A percentile compares a stretch with the other conserved stretches of the same genome.
These are phyloP conservation scores for Corymbia maculata DNA, from an alignment of 345 rosid genomes.

Conservation along the genomic window DNA sequence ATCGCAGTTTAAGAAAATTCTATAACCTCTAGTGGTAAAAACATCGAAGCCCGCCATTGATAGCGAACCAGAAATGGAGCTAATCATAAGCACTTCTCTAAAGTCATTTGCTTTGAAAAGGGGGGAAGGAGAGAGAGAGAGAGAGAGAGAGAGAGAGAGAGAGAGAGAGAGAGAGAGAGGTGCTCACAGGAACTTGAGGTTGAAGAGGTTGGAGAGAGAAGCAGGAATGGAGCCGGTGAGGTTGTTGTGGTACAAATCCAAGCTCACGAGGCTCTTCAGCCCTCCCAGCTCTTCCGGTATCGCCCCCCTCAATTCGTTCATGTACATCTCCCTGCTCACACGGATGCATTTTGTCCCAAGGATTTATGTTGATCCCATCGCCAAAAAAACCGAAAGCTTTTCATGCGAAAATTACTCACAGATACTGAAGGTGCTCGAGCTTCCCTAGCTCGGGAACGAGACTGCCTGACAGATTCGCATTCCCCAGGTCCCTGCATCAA, in stretches of 20 bases:
- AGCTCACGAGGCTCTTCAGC: constrained; percentile 47
- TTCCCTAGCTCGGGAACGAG: constrained; percentile 61
- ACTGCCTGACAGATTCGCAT: constrained; percentile 51
- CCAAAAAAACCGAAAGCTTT: not conserved
- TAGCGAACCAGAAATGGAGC: not conserved
- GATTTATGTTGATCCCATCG: not conserved
- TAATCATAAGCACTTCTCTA: not conserved
- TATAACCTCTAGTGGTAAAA: no score
- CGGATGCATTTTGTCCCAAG: not conserved
- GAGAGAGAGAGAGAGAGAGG: not conserved
- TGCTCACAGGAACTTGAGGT: constrained; percentile 51
- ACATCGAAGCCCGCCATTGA: not conserved
- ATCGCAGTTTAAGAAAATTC: no score
- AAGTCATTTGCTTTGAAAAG: not conserved
- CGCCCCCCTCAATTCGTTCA: constrained; percentile 40
- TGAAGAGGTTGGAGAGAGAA: constrained; percentile 48
- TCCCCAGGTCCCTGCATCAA: constrained; percentile 63
- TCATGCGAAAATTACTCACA: constrained; percentile 22
- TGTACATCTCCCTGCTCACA: constrained; percentile 47
- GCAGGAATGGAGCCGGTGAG: constrained; percentile 53
- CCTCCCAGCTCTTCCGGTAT: constrained; percentile 53
- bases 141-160: no score
- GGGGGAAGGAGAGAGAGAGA: no score
- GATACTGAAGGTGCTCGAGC: constrained; percentile 55
- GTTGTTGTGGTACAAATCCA: constrained; percentile 58